Base-by-base conservation (phyloP, 2,329 filamentous ascomycete genomes). In the Aspergillus eucalypticola region DNA sequence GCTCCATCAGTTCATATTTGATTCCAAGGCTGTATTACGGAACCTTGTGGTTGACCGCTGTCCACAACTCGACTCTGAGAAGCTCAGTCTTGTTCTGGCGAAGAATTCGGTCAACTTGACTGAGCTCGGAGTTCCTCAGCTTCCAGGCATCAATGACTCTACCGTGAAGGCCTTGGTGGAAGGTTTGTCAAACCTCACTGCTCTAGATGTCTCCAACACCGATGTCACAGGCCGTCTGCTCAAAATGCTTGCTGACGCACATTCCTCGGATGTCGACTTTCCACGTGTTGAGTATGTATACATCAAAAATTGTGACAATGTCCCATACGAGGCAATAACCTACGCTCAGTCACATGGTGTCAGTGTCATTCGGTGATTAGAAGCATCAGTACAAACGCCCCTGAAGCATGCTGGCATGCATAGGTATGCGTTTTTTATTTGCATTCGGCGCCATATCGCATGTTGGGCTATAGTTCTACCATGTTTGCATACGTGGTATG, bases 141-240 rank as follows among this genome's bases (percentile, higher is more conserved):
- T 73, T 17, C 54, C 56, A 1, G 61, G 59, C 2, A 59, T 78
- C 15, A 60, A 68, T 5, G 75, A 79, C 56, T 32, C n/a, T 2
- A 48, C 61, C 5, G 60, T 71, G 1, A 41, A 55, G 1, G 8
- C 23, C 8, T 58, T 77, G 2, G 57, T 70, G 10, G 42, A 62
- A 2, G 53, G 46, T 10, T 63, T 77, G 44, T 64, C 66, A 0
- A 66, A 70, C 2, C 53, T 79, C 15, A 74, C 71, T 51, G 59
- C 68, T 1, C 66, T 79, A 5, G 61, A 77, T 62, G 23, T 79
- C 8, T 73, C 73, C 0, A 64, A 65, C 39, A 78, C 74, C 1
- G 60, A 56, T 11, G 69, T 79, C 5, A 76, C 73, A 5, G 76
- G 76, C 0, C 60, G 67, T 15, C 66, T 71, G 1, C 65, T 78